Percentiles rank a stretch among this genome's conserved stretches.
These are phyloP conservation scores for Scheffersomyces coipomensis DNA, from an alignment of 805 yeast genomes.

Conservation along the genomic window DNA sequence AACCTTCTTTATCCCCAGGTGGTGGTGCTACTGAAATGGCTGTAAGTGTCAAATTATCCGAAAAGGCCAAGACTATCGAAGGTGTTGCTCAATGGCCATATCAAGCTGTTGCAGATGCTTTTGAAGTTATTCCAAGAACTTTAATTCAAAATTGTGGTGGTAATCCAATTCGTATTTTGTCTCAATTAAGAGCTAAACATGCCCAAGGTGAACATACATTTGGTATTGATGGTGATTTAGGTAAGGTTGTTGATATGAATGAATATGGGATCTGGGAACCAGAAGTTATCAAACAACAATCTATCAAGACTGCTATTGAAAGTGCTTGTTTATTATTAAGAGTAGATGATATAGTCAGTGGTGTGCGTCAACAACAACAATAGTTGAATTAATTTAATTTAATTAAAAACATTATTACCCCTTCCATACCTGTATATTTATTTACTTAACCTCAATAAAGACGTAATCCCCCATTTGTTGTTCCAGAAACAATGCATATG, in stretches of 20 bases:
- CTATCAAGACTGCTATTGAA: conserved; percentile 96
- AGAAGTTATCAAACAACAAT: conserved; percentile 94
- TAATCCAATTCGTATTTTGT: conserved; percentile 83
- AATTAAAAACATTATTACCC: no score
- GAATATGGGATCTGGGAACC: conserved; percentile 99
- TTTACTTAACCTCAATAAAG: no score
- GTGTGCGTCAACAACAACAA: conserved; percentile 61
- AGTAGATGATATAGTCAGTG: conserved; percentile 97
- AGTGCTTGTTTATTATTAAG: conserved; percentile 92
- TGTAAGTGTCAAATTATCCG: conserved; percentile 81
- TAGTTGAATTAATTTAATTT: no score
- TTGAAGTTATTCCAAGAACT: conserved; percentile 98
- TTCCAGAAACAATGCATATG: no score
- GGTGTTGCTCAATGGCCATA: conserved; percentile 99
- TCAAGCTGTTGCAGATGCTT: conserved; percentile 97
- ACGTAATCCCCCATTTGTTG: no score
- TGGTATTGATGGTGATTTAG: conserved; percentile 94
- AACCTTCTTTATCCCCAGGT: conserved; percentile 95
- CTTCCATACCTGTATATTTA: no score
- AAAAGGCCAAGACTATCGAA: conserved; percentile 86
- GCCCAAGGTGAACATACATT: conserved; percentile 82
- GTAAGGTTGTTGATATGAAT: conserved; percentile 93
- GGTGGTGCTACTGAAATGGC: conserved; percentile 99
- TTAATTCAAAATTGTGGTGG: conserved; percentile 98
- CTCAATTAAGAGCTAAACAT: conserved; percentile 94